Percentiles rank a stretch among this genome's conserved stretches.
Conservation (phyloP, 768 basidiomycete species). For the Podaxis mareebaensis region DNA sequence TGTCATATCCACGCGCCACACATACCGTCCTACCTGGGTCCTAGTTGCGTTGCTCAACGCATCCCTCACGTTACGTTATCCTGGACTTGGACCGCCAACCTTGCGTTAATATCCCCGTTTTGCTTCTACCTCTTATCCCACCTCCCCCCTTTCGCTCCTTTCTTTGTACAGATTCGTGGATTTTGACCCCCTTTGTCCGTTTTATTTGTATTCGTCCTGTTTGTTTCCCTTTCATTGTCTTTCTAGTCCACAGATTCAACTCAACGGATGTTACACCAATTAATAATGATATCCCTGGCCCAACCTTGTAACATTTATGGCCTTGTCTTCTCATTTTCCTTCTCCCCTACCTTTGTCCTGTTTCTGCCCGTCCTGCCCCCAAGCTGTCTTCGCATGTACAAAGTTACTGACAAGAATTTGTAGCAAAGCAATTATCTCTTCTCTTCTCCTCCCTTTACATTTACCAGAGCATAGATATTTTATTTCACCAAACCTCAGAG, state of each 20-base stretch:
- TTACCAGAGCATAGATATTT: neutral
- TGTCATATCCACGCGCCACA: neutral
- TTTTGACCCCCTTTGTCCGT: neutral
- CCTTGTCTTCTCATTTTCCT: neutral
- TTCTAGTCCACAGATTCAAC: neutral
- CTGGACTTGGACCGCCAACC: neutral
- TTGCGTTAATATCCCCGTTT: neutral
- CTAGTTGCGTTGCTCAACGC: neutral
- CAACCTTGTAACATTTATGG: slow-evolving; percentile 3
- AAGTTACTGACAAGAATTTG: slow-evolving; percentile 12
- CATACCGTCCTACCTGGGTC: neutral
- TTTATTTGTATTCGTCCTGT: neutral
- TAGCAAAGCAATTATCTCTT: neutral
- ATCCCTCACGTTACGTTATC: neutral
- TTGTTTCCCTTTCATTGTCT: neutral
- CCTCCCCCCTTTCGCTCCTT: neutral
- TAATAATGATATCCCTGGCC: neutral
- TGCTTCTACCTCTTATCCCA: neutral
- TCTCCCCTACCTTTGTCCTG: neutral
- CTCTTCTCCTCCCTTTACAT: neutral
- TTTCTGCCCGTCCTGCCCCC: neutral
- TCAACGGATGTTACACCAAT: neutral
- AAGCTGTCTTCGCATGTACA: neutral
- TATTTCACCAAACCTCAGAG: neutral
- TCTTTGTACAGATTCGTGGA: neutral